These are phyloP conservation scores for Eremothecium sinecaudum DNA, from an alignment of 1,139 yeast genomes.

Conservation along the genomic window DNA sequence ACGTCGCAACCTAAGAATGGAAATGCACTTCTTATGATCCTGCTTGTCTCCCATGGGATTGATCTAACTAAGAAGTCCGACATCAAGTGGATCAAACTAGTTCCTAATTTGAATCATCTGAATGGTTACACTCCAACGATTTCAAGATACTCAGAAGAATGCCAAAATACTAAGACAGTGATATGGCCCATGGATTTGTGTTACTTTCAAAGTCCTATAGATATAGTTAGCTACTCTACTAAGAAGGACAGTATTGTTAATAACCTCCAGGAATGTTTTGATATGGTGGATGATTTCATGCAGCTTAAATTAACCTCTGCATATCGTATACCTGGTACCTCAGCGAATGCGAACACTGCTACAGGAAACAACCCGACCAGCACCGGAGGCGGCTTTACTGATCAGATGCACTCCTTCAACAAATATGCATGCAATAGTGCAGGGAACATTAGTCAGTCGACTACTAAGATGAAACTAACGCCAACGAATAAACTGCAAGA, in stretches of 20 bases:
- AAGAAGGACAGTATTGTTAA: slow-evolving; percentile 6
- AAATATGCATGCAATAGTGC: slow-evolving; percentile 16
- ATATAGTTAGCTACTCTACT: slow-evolving; percentile 5
- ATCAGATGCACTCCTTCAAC: slow-evolving; percentile 25
- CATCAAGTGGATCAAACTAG: slow-evolving; percentile 52
- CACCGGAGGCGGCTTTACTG: slow-evolving; percentile 29
- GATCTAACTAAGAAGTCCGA: slow-evolving; percentile 28
- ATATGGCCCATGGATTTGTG: slow-evolving; percentile 68
- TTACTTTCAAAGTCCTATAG: slow-evolving; percentile 38
- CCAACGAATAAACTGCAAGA: slow-evolving; percentile 13
- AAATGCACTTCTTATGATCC: slow-evolving; percentile 39
- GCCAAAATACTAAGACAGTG: slow-evolving; percentile 47
- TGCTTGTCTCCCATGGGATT: slow-evolving; percentile 48
- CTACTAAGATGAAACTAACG: slow-evolving; percentile 8
- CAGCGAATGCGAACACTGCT: slow-evolving; percentile 15
- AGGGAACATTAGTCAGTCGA: slow-evolving; percentile 6
- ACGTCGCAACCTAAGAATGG: slow-evolving; percentile 46
- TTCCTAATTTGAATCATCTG: slow-evolving; percentile 58
- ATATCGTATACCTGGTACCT: slow-evolving; percentile 30
- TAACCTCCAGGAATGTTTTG: slow-evolving; percentile 27
- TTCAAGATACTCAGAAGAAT: slow-evolving; percentile 44
- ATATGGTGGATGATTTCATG: slow-evolving; percentile 33
- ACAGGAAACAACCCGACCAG: slow-evolving; percentile 26
- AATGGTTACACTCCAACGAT: slow-evolving; percentile 61
- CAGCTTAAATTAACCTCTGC: slow-evolving; percentile 33